Evolutionary conservation across 1,139 yeast genomes (phyloP), one percentile per base, ranked within the genome.

Genomic region (Arxiozyma bovina): DNA sequence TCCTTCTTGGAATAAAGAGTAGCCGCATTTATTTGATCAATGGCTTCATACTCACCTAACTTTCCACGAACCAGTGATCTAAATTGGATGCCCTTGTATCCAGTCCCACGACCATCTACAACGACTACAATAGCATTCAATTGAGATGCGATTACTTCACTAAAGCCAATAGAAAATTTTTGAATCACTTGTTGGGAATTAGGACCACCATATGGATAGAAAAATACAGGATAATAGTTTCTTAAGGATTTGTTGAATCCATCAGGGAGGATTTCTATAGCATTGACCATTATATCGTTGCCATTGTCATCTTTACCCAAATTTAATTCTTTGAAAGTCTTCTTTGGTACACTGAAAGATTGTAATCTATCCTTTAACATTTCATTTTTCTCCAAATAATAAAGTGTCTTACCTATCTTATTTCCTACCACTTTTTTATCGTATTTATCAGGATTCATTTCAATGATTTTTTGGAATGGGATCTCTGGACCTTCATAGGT

Each of bases 41-140:
- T 65, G 2, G 87, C 85, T 66, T 86, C 94, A 62, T 76, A 80
- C 58, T 82, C 73, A 3, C 93, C 91, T 57, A 86, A 72, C 52
- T 77, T 76, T 62, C 83, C 87, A 56, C 87, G 75, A 2, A 86
- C 93, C 46, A 78, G 64, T 52, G 82, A 80, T 67, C 88, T 80
- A 68, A 78, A 86, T 12, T 76, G 63, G 54, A 75, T 74, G 1
- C 82, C 82, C 63, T 82, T 85, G 69, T 73, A 84, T 0, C 93
- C 94, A 2, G 94, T 86, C 48, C 94, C 94, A 67, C 94, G 78
- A 1, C 93, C 93, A 69, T 86, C 94, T 3, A 86, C 88, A 0
- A 90, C 84, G 1, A 86, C 89, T 15, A 86, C 91, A 45, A 86
- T 76, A 1, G 89, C 85, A 63, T 82, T 75, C 54, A 85, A 71